Evolutionary conservation across 129 eudicot genomes (phyloP), one percentile per base, ranked within the genome.

Genomic region (Flaveria bidentis): DNA sequence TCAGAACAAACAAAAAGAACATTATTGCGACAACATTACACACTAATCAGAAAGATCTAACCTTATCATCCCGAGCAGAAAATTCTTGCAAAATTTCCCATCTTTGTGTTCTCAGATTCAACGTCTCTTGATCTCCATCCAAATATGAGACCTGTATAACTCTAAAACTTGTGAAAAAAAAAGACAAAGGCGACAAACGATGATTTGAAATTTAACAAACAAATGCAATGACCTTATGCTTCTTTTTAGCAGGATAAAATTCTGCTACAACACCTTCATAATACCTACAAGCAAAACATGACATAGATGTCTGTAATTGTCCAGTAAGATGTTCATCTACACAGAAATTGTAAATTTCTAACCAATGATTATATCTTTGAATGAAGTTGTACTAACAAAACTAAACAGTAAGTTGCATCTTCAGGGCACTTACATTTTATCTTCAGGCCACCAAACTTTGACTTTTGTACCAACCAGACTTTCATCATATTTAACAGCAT

Each of bases 391-490:
- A 63, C 53, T n/a, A 30, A 50, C 71, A 75, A 13, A 47, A 23
- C 25, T 36, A 52, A 53, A 66, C 11, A 13, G 46, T 63, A 39
- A 42, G 14, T 2, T 42, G 14, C 15, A 74, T 45, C 14, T 1
- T 15, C 14, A 13, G 25, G 69, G 72, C 75, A 85, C 98, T 85
- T 81, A 90, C 98, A 3, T 30, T 49, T 67, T 66, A 84, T 93
- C 98, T 57, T 78, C 74, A 16, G 98, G 98, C 98, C 98, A 93
- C 93, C 96, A 93, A 78, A 93, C 96, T 87, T 84, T 87, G 51
- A 93, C 82, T 84, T 84, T 88, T 41, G 73, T 25, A 66, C 97
- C 97, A 78, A 93, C 90, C 63, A 93, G 80, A 47, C 87, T 83
- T 60, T 60, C 73, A 60, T 87, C 97, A 45, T 81, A 75, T 58